These are phyloP conservation scores for Anastatica hierochuntica DNA, from an alignment of 345 rosid species.

Conservation along the genomic window DNA sequence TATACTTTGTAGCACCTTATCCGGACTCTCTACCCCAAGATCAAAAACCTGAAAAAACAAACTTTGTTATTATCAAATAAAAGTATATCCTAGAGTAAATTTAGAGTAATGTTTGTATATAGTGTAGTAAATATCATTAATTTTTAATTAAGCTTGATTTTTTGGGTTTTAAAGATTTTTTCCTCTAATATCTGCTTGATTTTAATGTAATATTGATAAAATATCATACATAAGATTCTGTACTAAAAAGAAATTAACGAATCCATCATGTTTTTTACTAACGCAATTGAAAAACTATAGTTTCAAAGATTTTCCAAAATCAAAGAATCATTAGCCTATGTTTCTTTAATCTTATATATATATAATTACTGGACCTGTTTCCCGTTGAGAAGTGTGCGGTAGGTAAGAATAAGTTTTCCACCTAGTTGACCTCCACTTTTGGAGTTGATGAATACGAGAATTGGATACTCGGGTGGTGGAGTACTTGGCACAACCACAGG, in stretches of 20 bases:
- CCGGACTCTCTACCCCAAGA: constrained; percentile 60
- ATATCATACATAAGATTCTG: neutral
- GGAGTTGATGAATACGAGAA: constrained; percentile 74
- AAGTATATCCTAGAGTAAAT: neutral
- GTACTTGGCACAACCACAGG: neutral
- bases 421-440: constrained; percentile 90
- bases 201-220: no score
- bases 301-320: neutral
- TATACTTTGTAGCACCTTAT: constrained; percentile 41
- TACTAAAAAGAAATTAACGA: neutral
- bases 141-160: no score
- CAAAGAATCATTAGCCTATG: neutral
- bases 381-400: constrained; percentile 42
- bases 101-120: no score
- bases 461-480: constrained; percentile 55
- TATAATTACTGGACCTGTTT: constrained; percentile 41
- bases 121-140: no score
- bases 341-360: neutral
- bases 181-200: no score
- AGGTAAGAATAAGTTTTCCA: constrained; percentile 59
- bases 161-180: no score
- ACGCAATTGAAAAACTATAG: neutral
- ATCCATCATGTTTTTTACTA: neutral
- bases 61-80: neutral
- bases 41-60: constrained; percentile 55